Base-by-base conservation (phyloP, 768 basidiomycete species). In the Boletus speciosus region DNA sequence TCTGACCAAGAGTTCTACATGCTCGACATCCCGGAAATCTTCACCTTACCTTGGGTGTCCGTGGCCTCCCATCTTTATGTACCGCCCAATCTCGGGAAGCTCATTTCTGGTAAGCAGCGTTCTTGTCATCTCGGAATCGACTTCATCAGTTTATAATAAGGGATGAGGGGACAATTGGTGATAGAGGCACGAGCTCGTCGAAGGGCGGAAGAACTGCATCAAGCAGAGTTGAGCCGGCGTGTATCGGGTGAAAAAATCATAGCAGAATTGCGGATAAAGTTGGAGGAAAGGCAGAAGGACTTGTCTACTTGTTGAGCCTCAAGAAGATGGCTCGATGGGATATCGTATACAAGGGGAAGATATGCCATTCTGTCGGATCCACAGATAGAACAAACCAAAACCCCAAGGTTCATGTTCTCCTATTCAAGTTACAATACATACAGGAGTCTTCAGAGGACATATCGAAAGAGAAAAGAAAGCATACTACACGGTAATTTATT, bases 111-210 rank as follows among this genome's bases (percentile, higher is more conserved):
- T 76, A 58, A 45, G 69, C 39, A 16, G 38, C 40, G 23, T 47
- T 15, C 35, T 52, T 51, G 25, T 27, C n/a, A 23, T 27, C 16
- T 42, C 34, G 6, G 42, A 35, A n/a, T 44, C 41, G 41, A 49
- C 19, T 46, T 54, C 16, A 62, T 38, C 35, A 40, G 5, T 32
- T 31, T 35, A 29, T 35, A 25, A 21, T 53, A 54, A 61, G 62
- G 54, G 49, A 76, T 76, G 75, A 70, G 62, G 39, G 67, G 61
- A 51, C 66, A 73, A 42, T 62, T 76, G 31, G 47, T 39, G 12
- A 53, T 63, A 27, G 69, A 73, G 46, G 58, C 58, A 19, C 64
- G 59, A 35, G 72, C 72, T 37, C 75, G 74, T 32, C 60, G 45
- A 47, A 66, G 64, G 40, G 70, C 69, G 2, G 75, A 76, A 63